These are phyloP conservation scores for Colletotrichum lini DNA, from an alignment of 2,329 filamentous ascomycete species.

Conservation along the genomic window DNA sequence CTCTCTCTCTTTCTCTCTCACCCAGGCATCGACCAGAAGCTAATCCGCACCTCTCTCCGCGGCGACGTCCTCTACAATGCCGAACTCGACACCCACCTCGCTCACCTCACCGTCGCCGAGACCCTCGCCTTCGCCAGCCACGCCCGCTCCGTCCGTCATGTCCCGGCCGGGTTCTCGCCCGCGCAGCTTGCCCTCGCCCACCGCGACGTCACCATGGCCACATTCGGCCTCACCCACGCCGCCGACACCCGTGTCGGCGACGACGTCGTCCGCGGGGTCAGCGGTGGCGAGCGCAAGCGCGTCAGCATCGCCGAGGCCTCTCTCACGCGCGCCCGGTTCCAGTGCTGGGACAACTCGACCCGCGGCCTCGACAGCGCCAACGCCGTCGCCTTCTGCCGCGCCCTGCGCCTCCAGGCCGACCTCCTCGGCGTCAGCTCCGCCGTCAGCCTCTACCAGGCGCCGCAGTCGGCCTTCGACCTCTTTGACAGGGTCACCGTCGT, in stretches of 20 bases:
- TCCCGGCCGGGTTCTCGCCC: conserved; percentile 60
- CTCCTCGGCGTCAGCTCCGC: conserved; percentile 29
- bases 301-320: conserved; percentile 49
- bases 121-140: conserved; percentile 72
- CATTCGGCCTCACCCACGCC: conserved; percentile 50
- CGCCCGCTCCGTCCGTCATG: conserved; percentile 61
- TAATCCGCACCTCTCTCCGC: conserved; percentile 51
- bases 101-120: conserved; percentile 70
- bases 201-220: conserved; percentile 67
- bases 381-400: conserved; percentile 68
- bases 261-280: conserved; percentile 41
- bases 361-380: conserved; percentile 58
- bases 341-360: conserved; percentile 52
- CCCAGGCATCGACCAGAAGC: conserved; percentile 27
- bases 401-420: conserved; percentile 60
- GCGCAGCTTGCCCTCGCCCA: conserved; percentile 60
- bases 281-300: conserved; percentile 55
- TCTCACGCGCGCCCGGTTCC: conserved; percentile 43
- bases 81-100: conserved; percentile 75
- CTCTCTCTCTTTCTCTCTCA: too few species aligned
- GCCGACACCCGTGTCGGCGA: conserved; percentile 43
- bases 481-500: conserved; percentile 79
- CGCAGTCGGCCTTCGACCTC: conserved; percentile 39
- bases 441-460: conserved; percentile 41
- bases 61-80: conserved; percentile 78